phyloP scores from a whole-genome alignment of 768 basidiomycete genomes.

The Sarcomyxa edulis region DNA sequence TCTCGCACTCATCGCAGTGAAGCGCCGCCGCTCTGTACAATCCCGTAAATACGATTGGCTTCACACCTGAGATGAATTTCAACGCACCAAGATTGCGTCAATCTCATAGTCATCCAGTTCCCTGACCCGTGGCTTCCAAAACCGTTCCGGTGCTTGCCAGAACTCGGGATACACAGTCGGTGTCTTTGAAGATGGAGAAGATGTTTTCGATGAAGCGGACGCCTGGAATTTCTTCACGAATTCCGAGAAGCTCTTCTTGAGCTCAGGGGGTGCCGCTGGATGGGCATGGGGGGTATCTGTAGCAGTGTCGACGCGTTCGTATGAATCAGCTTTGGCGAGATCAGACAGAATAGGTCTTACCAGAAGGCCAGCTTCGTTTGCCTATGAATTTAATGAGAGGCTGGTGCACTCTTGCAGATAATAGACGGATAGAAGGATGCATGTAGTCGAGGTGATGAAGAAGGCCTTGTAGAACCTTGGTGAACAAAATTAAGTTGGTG shows the following conservation, averaged over 20 bases:
- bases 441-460: too few relatives aligned
- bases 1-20: constrained; percentile 25
- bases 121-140: constrained; percentile 48
- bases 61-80: not conserved
- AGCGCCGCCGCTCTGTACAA: constrained; percentile 61
- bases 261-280: constrained; percentile 62
- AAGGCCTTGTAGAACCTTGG: too few relatives aligned
- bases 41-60: constrained; percentile 1
- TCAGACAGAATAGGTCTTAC: constrained; percentile 22
- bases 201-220: constrained; percentile 15
- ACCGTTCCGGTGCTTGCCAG: constrained; percentile 63
- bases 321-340: constrained; percentile 5
- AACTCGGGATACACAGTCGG: constrained; percentile 33
- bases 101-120: constrained; percentile 55
- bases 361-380: constrained; percentile 44
- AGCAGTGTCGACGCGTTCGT: constrained; percentile 11
- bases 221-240: constrained; percentile 31
- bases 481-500: too few relatives aligned
- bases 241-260: constrained; percentile 44
- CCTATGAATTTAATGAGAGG: constrained; percentile 64
- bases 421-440: constrained; percentile 27
- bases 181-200: constrained; percentile 14
- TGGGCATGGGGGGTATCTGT: constrained; percentile 49
- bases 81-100: constrained; percentile 58
- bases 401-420: constrained; percentile 40